Evolutionary conservation across 208 protist genomes (phyloP).

Genomic region (Herpetomonas tarakana): DNA sequence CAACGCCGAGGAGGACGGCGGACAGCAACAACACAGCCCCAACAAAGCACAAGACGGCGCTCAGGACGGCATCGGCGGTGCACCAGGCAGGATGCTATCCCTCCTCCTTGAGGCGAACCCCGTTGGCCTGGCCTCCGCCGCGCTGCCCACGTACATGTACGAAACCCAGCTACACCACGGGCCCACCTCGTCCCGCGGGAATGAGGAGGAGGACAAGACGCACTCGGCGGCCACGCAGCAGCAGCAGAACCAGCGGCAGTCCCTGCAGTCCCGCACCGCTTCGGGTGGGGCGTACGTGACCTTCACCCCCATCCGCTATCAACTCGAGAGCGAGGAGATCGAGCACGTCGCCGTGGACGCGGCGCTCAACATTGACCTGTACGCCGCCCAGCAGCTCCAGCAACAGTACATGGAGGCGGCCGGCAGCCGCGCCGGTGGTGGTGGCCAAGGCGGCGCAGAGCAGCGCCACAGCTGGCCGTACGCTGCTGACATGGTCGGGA

Average conservation of each 20-base stretch:
- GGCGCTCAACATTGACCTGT: conserved; percentile 19
- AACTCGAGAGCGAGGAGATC: conserved; percentile 21
- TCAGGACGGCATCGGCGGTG: background rate
- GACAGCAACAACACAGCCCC: no score
- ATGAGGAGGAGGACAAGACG: background rate
- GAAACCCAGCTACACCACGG: background rate
- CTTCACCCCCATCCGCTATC: conserved; percentile 12
- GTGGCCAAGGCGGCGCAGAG: no score
- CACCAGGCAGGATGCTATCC: conserved; percentile 15
- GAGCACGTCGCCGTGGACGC: conserved; percentile 22
- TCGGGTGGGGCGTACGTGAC: background rate
- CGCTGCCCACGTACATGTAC: conserved; percentile 1
- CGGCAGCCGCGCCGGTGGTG: background rate
- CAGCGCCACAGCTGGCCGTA: no score
- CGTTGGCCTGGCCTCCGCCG: conserved; percentile 1
- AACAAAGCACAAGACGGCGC: background rate
- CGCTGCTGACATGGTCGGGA: no score
- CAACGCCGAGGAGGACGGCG: background rate
- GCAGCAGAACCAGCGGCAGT: background rate
- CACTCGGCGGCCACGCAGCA: background rate
- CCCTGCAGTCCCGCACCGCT: background rate
- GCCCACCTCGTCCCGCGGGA: background rate
- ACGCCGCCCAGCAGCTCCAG: background rate
- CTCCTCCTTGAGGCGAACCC: conserved; percentile 24
- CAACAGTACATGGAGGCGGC: background rate